These are phyloP conservation scores for Talaromyces sp. DNA, from an alignment of 2,329 filamentous ascomycete species.

Conservation along the genomic window DNA sequence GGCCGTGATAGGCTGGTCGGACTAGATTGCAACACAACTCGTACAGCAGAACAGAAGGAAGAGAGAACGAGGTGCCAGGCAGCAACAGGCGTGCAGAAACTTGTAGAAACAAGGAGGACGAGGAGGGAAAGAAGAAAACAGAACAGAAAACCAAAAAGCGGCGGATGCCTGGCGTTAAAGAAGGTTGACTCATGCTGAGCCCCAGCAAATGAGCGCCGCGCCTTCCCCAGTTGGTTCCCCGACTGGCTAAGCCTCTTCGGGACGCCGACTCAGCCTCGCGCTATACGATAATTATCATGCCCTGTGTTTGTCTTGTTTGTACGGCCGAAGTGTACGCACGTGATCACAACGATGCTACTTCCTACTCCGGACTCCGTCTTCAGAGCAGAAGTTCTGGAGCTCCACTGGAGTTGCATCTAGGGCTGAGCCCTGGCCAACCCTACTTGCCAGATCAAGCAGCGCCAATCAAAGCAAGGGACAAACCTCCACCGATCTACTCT, in stretches of 20 bases:
- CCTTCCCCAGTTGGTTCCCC: constrained; percentile 10
- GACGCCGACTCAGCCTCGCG: constrained; percentile 7
- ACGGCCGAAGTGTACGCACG: neutral
- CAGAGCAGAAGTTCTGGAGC: neutral
- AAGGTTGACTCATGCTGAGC: neutral
- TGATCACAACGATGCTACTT: too few relatives aligned
- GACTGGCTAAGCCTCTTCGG: constrained; percentile 5
- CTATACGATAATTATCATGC: neutral
- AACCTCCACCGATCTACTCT: neutral
- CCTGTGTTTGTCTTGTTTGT: neutral
- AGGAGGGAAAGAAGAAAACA: neutral
- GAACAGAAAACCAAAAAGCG: neutral
- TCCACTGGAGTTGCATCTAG: too few relatives aligned
- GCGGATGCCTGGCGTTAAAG: neutral
- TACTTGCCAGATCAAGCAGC: neutral
- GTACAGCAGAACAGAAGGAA: neutral
- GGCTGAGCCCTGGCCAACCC: neutral
- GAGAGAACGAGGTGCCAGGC: neutral
- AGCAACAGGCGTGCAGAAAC: neutral
- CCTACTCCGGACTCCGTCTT: too few relatives aligned
- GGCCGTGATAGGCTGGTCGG: neutral
- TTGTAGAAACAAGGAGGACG: neutral
- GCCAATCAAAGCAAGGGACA: neutral
- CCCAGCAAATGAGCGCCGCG: neutral
- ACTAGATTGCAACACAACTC: neutral